Evolutionary conservation across 1,284 basidiomycete genomes (phyloP).

Genomic region (Ceratobasidium sp.): DNA sequence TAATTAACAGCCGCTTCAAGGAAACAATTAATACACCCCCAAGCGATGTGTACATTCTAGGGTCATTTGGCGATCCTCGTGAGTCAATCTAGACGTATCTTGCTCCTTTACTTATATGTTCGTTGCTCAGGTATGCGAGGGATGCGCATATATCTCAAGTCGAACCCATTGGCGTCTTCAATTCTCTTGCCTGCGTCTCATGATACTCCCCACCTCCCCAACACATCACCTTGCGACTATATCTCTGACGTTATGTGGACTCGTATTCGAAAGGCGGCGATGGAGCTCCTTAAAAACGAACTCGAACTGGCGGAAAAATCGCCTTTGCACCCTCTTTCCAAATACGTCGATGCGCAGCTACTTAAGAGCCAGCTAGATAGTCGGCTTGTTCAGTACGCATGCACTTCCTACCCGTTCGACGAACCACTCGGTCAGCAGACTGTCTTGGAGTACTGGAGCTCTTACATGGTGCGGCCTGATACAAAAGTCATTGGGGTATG

Average conservation of each 20-base stretch:
- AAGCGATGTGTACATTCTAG: slow-evolving; percentile 53
- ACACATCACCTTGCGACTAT: background rate
- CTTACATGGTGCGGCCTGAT: background rate
- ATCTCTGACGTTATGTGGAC: background rate
- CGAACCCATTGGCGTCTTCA: slow-evolving; percentile 13
- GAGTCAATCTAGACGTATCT: background rate
- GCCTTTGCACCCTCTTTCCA: background rate
- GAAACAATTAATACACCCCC: slow-evolving; percentile 54
- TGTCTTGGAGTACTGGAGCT: background rate
- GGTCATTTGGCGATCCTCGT: slow-evolving; percentile 57
- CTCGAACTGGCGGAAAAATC: background rate
- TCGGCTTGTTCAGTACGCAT: no score
- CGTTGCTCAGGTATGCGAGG: slow-evolving; percentile 33
- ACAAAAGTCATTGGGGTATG: slow-evolving; percentile 25
- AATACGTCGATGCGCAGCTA: background rate
- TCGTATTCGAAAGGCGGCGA: slow-evolving; percentile 9
- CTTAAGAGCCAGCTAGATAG: no score
- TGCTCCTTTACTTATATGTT: background rate
- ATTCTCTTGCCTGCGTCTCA: slow-evolving; percentile 3
- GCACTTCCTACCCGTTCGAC: slow-evolving; percentile 27
- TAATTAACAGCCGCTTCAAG: slow-evolving; percentile 54
- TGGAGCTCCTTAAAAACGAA: slow-evolving; percentile 7
- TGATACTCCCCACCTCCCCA: background rate
- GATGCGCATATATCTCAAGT: background rate
- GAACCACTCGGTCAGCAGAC: background rate